A percentile compares a stretch with the other conserved stretches of the same genome.
Evolutionary conservation across 345 rosid genomes (phyloP).

Genomic region (Passiflora organensis): DNA sequence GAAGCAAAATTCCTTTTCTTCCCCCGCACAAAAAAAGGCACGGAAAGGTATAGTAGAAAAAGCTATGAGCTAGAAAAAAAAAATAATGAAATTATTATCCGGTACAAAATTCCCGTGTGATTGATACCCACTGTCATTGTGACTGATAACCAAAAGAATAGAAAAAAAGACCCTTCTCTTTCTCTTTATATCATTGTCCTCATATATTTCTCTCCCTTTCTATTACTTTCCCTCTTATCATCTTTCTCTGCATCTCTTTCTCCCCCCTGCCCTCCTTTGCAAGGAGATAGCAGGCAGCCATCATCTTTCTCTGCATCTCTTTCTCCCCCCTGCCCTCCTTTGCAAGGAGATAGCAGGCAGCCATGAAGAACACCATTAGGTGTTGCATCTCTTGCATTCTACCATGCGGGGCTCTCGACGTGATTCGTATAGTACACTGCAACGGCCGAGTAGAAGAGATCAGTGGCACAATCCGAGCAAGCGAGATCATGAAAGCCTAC

Average conservation of each 20-base stretch:
- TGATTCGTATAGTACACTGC: slow-evolving; percentile 83
- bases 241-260: slow-evolving; percentile 8
- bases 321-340: slow-evolving; percentile 15
- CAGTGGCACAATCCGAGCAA: slow-evolving; percentile 72
- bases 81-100: slow-evolving; percentile 13
- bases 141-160: slow-evolving; percentile 2
- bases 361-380: slow-evolving; percentile 81
- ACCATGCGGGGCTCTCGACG: slow-evolving; percentile 95
- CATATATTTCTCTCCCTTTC: slow-evolving; percentile 8
- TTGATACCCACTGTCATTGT: slow-evolving; percentile 24
- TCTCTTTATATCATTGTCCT: slow-evolving; percentile 1
- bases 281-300: too few species aligned
- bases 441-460: slow-evolving; percentile 90
- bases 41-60: slow-evolving; percentile 10
- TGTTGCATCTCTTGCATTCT: slow-evolving; percentile 97
- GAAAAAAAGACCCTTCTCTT: slow-evolving; percentile 10
- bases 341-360: slow-evolving; percentile 8
- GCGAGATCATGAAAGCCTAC: slow-evolving; percentile 72
- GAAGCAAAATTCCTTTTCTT: slow-evolving; percentile 8
- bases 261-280: not conserved
- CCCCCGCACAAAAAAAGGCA: not conserved
- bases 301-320: not conserved
- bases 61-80: not conserved
- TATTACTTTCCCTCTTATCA: slow-evolving; percentile 3
- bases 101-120: slow-evolving; percentile 17